Conservation (phyloP, 2,329 filamentous ascomycete genomes). For the Calonectria leucothoes region DNA sequence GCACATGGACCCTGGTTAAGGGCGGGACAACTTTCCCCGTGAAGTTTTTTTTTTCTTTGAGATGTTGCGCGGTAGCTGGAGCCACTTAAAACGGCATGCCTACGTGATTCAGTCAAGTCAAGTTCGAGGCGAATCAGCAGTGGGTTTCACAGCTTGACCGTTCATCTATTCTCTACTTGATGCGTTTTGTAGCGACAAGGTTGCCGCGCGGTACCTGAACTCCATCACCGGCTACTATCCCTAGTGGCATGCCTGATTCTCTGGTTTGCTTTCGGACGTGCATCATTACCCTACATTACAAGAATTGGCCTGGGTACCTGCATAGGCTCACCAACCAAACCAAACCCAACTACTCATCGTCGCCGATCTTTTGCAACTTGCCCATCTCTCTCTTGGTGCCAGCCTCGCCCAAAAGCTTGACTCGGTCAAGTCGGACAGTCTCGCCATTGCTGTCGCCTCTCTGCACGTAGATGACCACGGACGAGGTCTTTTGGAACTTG, state of each 20-base stretch:
- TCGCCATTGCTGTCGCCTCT: constrained; percentile 87
- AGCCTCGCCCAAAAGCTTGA: constrained; percentile 86
- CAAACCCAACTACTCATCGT: constrained; percentile 65
- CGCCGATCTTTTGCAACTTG: constrained; percentile 93
- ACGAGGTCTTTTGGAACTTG: constrained; percentile 96
- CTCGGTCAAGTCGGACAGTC: constrained; percentile 83
- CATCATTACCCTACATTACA: constrained; percentile 5
- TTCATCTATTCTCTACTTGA: constrained; percentile 36
- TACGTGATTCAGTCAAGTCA: not conserved
- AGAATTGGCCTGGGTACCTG: constrained; percentile 3
- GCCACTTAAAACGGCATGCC: not conserved
- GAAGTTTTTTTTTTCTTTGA: not conserved
- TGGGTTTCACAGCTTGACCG: not conserved
- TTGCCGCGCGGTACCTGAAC: constrained; percentile 34
- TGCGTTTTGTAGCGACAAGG: constrained; percentile 19
- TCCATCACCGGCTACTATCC: constrained; percentile 26
- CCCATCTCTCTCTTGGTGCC: constrained; percentile 94
- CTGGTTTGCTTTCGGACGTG: constrained; percentile 9
- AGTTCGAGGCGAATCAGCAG: not conserved
- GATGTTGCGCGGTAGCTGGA: not conserved
- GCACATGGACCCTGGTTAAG: constrained; percentile 47
- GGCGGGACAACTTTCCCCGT: constrained; percentile 54
- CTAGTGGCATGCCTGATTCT: constrained; percentile 25
- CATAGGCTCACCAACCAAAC: not conserved
- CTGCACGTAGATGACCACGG: constrained; percentile 87